Conservation (phyloP, 169 alveolate genomes). For the Fabrea salina region DNA sequence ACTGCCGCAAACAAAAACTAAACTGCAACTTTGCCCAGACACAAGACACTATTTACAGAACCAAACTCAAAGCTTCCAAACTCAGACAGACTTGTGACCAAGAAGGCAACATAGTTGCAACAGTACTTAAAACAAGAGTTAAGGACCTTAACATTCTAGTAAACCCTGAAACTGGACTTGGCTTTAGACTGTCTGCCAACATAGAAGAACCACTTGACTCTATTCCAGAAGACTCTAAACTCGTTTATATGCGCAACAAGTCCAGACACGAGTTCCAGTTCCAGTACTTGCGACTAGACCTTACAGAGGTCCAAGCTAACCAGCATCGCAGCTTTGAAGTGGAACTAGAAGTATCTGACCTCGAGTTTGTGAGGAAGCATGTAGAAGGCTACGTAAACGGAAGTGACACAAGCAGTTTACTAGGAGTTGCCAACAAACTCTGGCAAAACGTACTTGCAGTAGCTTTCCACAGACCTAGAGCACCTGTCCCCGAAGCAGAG, state of each 20-base stretch:
- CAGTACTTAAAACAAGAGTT: neutral
- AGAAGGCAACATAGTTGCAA: neutral
- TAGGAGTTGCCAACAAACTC: conserved; percentile 2
- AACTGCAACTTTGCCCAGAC: neutral
- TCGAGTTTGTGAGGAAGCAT: conserved; percentile 7
- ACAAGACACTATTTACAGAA: conserved; percentile 2
- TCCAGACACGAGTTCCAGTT: neutral
- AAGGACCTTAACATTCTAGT: neutral
- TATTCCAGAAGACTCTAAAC: neutral
- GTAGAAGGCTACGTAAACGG: neutral
- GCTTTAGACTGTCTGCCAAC: conserved; percentile 16
- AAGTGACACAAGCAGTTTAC: conserved; percentile 4
- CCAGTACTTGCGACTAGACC: neutral
- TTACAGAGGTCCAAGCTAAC: neutral
- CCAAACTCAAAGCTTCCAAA: neutral
- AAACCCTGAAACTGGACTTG: conserved; percentile 18
- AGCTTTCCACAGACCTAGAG: neutral
- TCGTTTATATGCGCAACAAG: neutral
- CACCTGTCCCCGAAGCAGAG: neutral
- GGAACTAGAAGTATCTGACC: conserved; percentile 18
- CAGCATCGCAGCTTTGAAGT: neutral
- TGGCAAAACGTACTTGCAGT: conserved; percentile 22
- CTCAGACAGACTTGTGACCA: neutral
- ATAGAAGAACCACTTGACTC: neutral
- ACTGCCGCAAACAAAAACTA: neutral